Conservation (phyloP, 2,329 filamentous ascomycete species). For the Parasarocladium wereldwijsianum region DNA sequence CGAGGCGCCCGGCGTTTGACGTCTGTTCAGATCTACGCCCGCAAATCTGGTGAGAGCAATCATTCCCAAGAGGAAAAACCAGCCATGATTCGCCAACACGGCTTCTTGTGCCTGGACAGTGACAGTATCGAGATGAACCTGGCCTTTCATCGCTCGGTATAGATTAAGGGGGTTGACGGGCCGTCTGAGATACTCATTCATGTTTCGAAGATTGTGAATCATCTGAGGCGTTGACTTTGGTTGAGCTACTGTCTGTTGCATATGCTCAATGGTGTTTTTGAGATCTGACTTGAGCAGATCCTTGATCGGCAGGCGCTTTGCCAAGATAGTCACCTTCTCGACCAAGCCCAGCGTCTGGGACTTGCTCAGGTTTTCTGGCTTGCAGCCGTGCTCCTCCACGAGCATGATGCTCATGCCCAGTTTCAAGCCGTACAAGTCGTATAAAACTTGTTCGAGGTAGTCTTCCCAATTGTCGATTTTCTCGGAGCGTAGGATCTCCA, state of each 20-base stretch:
- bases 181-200: slow-evolving; percentile 67
- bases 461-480: slow-evolving; percentile 71
- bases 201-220: slow-evolving; percentile 74
- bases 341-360: slow-evolving; percentile 68
- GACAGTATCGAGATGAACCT: slow-evolving; percentile 58
- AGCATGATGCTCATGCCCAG: slow-evolving; percentile 53
- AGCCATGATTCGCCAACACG: slow-evolving; percentile 63
- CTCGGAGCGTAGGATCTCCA: slow-evolving; percentile 65
- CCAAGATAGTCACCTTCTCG: slow-evolving; percentile 69
- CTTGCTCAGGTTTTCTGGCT: slow-evolving; percentile 62
- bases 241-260: slow-evolving; percentile 73
- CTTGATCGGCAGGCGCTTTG: slow-evolving; percentile 73
- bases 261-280: slow-evolving; percentile 79
- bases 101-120: slow-evolving; percentile 55
- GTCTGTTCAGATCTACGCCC: slow-evolving; percentile 52
- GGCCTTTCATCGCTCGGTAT: slow-evolving; percentile 67
- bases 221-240: slow-evolving; percentile 68
- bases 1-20: slow-evolving; percentile 63
- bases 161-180: slow-evolving; percentile 71
- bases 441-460: slow-evolving; percentile 74
- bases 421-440: slow-evolving; percentile 69
- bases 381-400: slow-evolving; percentile 66
- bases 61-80: slow-evolving; percentile 86
- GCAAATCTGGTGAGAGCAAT: slow-evolving; percentile 78
- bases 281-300: slow-evolving; percentile 85